These are phyloP conservation scores for Saccharomycopsis sp. DNA, from an alignment of 805 yeast genomes.

Conservation along the genomic window DNA sequence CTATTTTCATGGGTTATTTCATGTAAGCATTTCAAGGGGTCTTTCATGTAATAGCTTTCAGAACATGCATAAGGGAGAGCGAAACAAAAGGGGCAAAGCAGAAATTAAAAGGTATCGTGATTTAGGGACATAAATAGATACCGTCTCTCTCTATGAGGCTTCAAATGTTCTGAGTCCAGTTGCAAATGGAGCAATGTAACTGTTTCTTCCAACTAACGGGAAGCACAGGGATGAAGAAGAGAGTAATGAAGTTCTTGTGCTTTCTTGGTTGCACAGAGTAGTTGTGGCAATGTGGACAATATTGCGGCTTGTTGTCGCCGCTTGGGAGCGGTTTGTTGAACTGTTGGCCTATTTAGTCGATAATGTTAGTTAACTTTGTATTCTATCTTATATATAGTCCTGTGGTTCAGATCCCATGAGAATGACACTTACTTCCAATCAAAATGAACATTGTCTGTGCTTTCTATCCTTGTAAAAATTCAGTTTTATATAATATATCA, in stretches of 20 bases:
- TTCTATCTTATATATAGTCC: constrained; percentile 3
- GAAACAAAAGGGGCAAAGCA: no score
- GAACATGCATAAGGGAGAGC: no score
- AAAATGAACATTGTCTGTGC: constrained; percentile 15
- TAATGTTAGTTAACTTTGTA: no score
- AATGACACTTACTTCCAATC: constrained; percentile 18
- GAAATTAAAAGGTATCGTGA: no score
- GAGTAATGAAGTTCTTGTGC: constrained; percentile 44
- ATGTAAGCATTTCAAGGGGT: no score
- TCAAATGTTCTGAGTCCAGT: constrained; percentile 36
- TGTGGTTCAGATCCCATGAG: background rate
- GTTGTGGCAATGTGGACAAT: constrained; percentile 57
- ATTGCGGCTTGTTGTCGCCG: constrained; percentile 9
- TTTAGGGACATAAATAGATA: no score
- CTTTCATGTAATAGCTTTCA: no score
- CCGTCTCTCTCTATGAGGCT: no score
- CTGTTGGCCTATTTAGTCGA: constrained; percentile 18
- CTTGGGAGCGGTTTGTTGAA: constrained; percentile 15
- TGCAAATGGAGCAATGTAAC: constrained; percentile 44
- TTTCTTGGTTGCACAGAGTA: constrained; percentile 45
- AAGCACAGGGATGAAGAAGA: constrained; percentile 48
- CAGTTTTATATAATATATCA: no score
- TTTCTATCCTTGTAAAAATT: background rate
- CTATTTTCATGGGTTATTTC: no score
- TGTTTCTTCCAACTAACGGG: constrained; percentile 49